These are phyloP conservation scores for Stenocarpella maydis DNA, from an alignment of 2,329 filamentous ascomycete species.

Conservation along the genomic window DNA sequence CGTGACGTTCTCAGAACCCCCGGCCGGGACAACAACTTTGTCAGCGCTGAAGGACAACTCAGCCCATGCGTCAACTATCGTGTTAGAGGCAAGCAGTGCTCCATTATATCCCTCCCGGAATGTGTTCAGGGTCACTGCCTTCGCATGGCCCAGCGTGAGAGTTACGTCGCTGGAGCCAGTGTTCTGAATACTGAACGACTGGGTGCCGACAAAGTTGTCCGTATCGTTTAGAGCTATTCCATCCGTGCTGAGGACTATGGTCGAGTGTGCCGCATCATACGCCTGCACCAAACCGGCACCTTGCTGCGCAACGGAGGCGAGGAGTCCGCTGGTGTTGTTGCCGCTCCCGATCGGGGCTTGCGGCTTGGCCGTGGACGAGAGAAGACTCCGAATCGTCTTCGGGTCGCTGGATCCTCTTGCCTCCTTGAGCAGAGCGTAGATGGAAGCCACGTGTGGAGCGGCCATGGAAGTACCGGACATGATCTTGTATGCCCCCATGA, in stretches of 20 bases:
- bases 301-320: constrained; percentile 26
- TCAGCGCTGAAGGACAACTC: constrained; percentile 34
- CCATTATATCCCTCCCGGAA: constrained; percentile 19
- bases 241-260: constrained; percentile 1
- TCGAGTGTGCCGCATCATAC: constrained; percentile 4
- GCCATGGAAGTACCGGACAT: constrained; percentile 24
- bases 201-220: neutral
- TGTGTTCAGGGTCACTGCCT: constrained; percentile 10
- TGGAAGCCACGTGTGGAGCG: constrained; percentile 6
- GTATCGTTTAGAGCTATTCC: constrained; percentile 22
- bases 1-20: constrained; percentile 38
- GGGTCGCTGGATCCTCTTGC: neutral
- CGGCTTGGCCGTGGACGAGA: constrained; percentile 26
- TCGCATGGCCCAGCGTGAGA: neutral
- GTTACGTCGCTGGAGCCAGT: neutral
- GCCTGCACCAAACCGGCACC: constrained; percentile 20
- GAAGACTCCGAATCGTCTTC: neutral
- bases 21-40: constrained; percentile 41
- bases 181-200: constrained; percentile 22
- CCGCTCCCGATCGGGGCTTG: neutral
- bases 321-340: neutral
- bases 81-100: constrained; percentile 11
- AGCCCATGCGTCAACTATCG: constrained; percentile 35
- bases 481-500: constrained; percentile 10
- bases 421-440: constrained; percentile 18